Evolutionary conservation across 176 grass and related monocot species (phyloP).

Genomic region (Rhynchospora tenuis): DNA sequence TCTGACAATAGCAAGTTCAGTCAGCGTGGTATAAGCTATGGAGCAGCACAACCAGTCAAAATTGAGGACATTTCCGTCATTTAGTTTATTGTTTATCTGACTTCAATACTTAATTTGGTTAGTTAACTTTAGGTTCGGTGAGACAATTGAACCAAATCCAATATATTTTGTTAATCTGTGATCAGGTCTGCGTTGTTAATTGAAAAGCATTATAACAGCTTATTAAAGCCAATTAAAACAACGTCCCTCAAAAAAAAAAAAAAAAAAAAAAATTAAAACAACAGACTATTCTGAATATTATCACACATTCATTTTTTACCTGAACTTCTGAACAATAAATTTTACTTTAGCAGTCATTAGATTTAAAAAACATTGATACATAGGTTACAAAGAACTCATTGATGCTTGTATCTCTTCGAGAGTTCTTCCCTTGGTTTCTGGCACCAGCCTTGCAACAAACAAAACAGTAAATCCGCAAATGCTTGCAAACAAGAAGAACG

Average conservation of each 20-base stretch:
- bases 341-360: not conserved
- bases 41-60: not conserved
- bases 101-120: not conserved
- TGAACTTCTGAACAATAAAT: not conserved
- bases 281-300: not conserved
- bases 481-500: constrained; percentile 70
- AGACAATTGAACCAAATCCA: not conserved
- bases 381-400: constrained; percentile 32
- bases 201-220: not conserved
- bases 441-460: constrained; percentile 63
- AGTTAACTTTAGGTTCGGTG: not conserved
- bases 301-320: not conserved
- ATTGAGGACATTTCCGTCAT: not conserved
- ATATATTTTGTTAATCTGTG: not conserved
- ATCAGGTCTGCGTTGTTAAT: not conserved
- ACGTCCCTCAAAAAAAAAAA: too few relatives aligned
- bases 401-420: constrained; percentile 82
- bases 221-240: not conserved
- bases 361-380: not conserved
- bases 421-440: constrained; percentile 80
- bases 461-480: constrained; percentile 50
- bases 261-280: too few relatives aligned
- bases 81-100: not conserved
- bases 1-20: not conserved
- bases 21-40: not conserved